Base-by-base conservation (phyloP, 2,329 filamentous ascomycete species). In the Ophiostoma sp. region DNA sequence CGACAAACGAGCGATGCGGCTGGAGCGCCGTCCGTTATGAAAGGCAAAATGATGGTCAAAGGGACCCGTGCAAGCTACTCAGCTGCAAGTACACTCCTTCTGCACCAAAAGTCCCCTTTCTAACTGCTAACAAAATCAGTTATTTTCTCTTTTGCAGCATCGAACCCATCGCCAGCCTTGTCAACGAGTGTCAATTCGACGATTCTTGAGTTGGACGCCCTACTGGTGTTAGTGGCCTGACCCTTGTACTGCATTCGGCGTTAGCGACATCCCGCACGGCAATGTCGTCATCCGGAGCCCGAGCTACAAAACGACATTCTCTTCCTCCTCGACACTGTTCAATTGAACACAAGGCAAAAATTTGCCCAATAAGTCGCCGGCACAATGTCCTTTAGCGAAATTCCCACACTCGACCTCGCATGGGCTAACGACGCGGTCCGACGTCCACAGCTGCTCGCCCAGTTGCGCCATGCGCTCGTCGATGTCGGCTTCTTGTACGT, bases 401-500 rank as follows among this genome's bases (percentile, higher is more conserved):
- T 89, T 70, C 86, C 87, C 5, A 79, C 84, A 25, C 81, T 89
- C 69, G 84, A 88, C 76, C 81, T 88, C 42, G 84, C 84, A 6
- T 80, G 82, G 33, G 82, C 83, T 45, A 69, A 79, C n/a, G 77
- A 83, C 64, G 78, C 82, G 2, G 69, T 74, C 0, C 79, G 80
- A 0, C 81, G 81, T 28, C 79, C 80, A 0, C 19, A 73, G 1
- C 79, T 88, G 0, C 82, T 88, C 0, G 31, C 75, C 8, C 78
- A 84, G 15, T 69, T 88, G 19, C 85, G 82, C 28, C 78, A 83
- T 57, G 85, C 86, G 7, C 79, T 88, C 6, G 84, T 84, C 57
- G 80, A 86, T 19, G 80, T 88, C 42, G 87, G 87, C 22, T 89
- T 89, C 74, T 81, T 89, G 3, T 88, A 88, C 75, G 78, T 89